Evolutionary conservation across 208 protist species (phyloP).

Genomic region (Leishmania aethiopica): DNA sequence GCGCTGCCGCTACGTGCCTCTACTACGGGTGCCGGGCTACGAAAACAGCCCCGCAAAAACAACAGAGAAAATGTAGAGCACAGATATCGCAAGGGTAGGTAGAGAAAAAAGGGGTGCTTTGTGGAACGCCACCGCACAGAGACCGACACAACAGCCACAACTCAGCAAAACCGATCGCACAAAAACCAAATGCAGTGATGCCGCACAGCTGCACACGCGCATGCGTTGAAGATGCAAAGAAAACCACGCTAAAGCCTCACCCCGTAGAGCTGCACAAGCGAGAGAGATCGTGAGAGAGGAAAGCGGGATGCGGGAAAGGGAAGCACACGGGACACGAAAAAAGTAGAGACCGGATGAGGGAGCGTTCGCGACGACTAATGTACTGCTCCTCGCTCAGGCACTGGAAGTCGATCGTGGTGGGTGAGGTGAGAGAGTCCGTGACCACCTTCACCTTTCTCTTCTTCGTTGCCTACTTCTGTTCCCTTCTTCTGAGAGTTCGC

Average conservation of each 20-base stretch:
- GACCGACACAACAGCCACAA: background rate
- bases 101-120: background rate
- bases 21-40: background rate
- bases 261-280: background rate
- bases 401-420: background rate
- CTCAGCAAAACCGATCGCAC: background rate
- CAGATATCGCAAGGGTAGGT: background rate
- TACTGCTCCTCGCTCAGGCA: background rate
- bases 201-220: slow-evolving; percentile 4
- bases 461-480: background rate
- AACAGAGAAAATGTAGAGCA: background rate
- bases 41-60: background rate
- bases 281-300: background rate
- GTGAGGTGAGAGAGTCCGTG: background rate
- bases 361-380: background rate
- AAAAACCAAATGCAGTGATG: background rate
- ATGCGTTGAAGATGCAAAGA: slow-evolving; percentile 2
- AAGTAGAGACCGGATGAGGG: background rate
- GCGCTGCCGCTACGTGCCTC: slow-evolving; percentile 4
- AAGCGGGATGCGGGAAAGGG: background rate
- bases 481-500: background rate
- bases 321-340: slow-evolving; percentile 1
- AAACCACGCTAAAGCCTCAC: background rate
- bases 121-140: background rate
- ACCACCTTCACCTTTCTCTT: background rate